Evolutionary conservation across 768 basidiomycete species (phyloP).

Genomic region (Pisolithus albus): DNA sequence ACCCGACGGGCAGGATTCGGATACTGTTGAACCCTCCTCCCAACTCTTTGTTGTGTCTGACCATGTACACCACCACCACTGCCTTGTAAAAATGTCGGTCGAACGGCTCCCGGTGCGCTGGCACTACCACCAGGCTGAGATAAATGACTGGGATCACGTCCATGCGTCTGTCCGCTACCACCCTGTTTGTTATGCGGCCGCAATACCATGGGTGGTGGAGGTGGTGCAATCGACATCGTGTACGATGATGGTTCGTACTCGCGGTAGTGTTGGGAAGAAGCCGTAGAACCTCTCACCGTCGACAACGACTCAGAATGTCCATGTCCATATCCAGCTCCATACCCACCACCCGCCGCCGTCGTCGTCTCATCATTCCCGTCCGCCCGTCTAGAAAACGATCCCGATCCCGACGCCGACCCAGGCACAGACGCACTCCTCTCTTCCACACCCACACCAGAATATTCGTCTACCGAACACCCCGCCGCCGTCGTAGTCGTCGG

Average conservation of each 20-base stretch:
- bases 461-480: slow-evolving; percentile 7
- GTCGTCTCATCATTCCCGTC: background rate
- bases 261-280: background rate
- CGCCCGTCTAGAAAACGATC: background rate
- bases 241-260: background rate
- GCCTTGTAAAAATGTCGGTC: no score
- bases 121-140: no score
- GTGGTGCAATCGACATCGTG: no score
- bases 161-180: background rate
- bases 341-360: background rate
- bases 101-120: no score
- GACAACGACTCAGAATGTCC: slow-evolving; percentile 19
- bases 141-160: background rate
- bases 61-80: background rate
- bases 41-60: background rate
- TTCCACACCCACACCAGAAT: background rate
- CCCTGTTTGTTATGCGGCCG: background rate
- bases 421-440: background rate
- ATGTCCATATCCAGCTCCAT: slow-evolving; percentile 6
- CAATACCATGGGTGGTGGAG: background rate
- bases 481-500: no score
- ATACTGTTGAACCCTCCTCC: background rate
- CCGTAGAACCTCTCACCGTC: slow-evolving; percentile 17
- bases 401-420: background rate
- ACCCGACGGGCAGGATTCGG: background rate